These are phyloP conservation scores for Aspergillus hortae DNA, from an alignment of 2,329 filamentous ascomycete genomes.

Conservation along the genomic window DNA sequence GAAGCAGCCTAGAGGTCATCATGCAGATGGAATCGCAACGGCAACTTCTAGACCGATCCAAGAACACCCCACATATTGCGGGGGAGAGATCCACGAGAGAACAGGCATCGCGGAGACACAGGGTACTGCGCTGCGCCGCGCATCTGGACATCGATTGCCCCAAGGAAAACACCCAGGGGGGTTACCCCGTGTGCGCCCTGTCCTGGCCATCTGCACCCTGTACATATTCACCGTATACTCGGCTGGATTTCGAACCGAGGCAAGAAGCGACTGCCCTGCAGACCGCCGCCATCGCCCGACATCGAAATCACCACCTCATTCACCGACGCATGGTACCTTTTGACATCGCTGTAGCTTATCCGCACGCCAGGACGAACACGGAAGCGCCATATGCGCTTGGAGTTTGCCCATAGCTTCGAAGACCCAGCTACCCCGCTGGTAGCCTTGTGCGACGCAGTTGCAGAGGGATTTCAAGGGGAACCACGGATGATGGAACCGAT, in stretches of 20 bases:
- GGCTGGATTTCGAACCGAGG: background rate
- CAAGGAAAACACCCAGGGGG: too few relatives aligned
- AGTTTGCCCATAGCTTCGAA: background rate
- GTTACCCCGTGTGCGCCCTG: too few relatives aligned
- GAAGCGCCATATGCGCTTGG: too few relatives aligned
- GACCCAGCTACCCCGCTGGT: background rate
- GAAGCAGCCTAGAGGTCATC: background rate
- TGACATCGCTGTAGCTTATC: background rate
- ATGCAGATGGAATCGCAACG: background rate
- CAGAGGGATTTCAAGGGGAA: slow-evolving; percentile 4
- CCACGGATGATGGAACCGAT: background rate
- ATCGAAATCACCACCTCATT: background rate
- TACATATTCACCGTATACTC: background rate
- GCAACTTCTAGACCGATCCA: background rate
- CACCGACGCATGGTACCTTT: background rate
- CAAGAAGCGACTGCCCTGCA: background rate
- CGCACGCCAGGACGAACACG: background rate
- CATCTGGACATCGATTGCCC: background rate
- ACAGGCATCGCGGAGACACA: too few relatives aligned
- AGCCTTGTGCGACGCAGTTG: background rate
- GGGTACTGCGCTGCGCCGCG: too few relatives aligned
- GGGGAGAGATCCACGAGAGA: background rate
- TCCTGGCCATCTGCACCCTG: background rate
- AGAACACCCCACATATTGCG: background rate
- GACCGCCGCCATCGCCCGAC: background rate